Percentiles rank a stretch among this genome's conserved stretches.
These are phyloP conservation scores for Jaminaea rosea DNA, from an alignment of 1,284 basidiomycete species.

Conservation along the genomic window DNA sequence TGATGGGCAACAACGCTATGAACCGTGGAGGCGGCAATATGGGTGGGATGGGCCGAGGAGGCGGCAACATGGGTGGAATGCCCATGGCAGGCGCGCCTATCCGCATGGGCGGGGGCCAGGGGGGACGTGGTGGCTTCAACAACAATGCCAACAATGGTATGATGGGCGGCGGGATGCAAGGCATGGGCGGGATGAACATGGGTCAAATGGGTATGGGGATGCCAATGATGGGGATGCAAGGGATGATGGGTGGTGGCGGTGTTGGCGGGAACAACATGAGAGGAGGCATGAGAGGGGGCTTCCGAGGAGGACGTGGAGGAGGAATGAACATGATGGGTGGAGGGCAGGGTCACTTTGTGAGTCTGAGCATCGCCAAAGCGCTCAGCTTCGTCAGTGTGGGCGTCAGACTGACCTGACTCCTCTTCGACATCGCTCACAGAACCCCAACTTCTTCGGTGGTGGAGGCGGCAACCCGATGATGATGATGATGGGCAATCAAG, in stretches of 20 bases:
- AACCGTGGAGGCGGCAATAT: constrained; percentile 10
- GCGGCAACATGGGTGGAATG: too few species aligned
- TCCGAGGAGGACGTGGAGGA: neutral
- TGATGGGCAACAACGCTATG: constrained; percentile 3
- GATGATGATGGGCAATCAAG: constrained; percentile 13
- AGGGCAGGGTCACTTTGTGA: constrained; percentile 10
- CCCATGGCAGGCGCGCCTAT: constrained; percentile 37
- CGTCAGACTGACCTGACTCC: neutral
- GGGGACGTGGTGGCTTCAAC: constrained; percentile 10
- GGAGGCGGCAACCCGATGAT: constrained; percentile 4
- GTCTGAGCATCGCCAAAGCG: neutral
- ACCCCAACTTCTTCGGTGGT: constrained; percentile 29
- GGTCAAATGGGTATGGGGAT: constrained; percentile 1
- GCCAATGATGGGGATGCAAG: too few species aligned
- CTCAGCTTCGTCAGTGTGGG: neutral
- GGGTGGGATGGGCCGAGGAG: constrained; percentile 18
- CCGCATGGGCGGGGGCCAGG: constrained; percentile 20
- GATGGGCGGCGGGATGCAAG: constrained; percentile 6
- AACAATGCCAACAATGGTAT: constrained; percentile 17
- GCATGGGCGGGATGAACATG: constrained; percentile 17
- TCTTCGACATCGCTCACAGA: constrained; percentile 1
- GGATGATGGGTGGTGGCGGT: constrained; percentile 4
- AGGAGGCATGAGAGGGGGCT: neutral
- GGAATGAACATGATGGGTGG: constrained; percentile 2
- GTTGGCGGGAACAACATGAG: constrained; percentile 10